These are phyloP conservation scores for Ceratocystis ficicola DNA, from an alignment of 2,329 filamentous ascomycete species.

Conservation along the genomic window DNA sequence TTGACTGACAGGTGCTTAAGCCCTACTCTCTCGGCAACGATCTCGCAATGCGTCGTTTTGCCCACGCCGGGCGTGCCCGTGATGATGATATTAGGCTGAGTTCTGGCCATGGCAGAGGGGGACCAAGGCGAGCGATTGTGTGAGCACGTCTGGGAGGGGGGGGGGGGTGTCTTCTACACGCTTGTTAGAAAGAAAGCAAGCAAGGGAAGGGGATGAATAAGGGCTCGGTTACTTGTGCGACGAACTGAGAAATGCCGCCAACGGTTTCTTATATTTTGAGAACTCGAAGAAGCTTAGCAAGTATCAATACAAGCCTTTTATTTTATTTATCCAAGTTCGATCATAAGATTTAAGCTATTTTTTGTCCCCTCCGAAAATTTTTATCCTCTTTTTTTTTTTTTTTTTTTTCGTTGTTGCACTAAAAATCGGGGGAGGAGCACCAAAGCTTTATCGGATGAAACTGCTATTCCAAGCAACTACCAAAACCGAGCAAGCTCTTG, in stretches of 20 bases:
- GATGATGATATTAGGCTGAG: constrained; percentile 75
- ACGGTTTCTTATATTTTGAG: too few species aligned
- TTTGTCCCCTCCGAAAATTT: constrained; percentile 3
- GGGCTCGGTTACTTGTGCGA: too few species aligned
- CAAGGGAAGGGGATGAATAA: too few species aligned
- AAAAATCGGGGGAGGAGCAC: too few species aligned
- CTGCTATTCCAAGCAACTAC: too few species aligned
- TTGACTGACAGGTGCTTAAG: constrained; percentile 81
- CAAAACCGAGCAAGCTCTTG: too few species aligned
- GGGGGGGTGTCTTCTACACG: too few species aligned
- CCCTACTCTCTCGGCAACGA: constrained; percentile 61
- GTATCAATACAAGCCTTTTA: too few species aligned
- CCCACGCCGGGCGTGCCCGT: constrained; percentile 93
- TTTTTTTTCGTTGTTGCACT: neutral
- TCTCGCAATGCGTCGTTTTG: constrained; percentile 85
- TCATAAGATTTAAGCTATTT: neutral
- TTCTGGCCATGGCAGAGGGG: constrained; percentile 30
- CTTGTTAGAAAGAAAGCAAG: too few species aligned
- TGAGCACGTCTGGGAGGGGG: too few species aligned
- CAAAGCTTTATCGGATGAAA: neutral
- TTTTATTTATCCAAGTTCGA: neutral
- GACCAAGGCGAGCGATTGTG: neutral
- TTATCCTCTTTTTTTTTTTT: constrained; percentile 11
- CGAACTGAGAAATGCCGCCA: too few species aligned
- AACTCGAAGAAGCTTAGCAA: neutral